phyloP scores from a whole-genome alignment of 495 filamentous ascomycete genomes.

The Hyaloscypha finlandica region DNA sequence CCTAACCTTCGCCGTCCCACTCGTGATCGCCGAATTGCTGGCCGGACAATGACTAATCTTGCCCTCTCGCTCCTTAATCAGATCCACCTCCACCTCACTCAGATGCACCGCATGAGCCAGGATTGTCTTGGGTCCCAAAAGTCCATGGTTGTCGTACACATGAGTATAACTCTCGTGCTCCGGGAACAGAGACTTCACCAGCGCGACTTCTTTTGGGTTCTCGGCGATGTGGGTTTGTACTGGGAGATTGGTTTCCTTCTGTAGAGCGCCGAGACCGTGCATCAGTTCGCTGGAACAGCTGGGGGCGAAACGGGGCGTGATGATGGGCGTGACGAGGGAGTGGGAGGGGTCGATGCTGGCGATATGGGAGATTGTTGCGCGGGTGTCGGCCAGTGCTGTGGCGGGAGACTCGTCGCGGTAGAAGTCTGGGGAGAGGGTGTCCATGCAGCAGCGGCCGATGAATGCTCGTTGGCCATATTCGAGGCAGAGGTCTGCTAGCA shows the following conservation, averaged over 20 bases:
- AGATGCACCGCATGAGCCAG: conserved; percentile 88
- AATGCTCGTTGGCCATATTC: conserved; percentile 81
- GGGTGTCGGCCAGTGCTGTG: conserved; percentile 56
- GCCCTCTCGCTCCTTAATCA: conserved; percentile 60
- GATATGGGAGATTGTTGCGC: conserved; percentile 67
- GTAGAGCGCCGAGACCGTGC: conserved; percentile 61
- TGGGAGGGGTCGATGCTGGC: conserved; percentile 60
- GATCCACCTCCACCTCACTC: conserved; percentile 55
- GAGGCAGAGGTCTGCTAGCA: conserved; percentile 80
- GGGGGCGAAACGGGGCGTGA: conserved; percentile 91
- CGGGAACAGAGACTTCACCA: conserved; percentile 74
- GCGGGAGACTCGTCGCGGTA: conserved; percentile 70
- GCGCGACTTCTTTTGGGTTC: conserved; percentile 68
- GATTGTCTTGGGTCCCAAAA: conserved; percentile 74
- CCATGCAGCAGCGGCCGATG: conserved; percentile 92
- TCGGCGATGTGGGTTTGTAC: conserved; percentile 94
- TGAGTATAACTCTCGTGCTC: conserved; percentile 61
- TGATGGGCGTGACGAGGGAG: conserved; percentile 68
- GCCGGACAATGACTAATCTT: conserved; percentile 86
- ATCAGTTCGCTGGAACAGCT: conserved; percentile 66
- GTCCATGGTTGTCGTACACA: conserved; percentile 73
- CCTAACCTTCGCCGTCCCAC: conserved; percentile 72
- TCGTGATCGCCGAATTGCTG: conserved; percentile 77
- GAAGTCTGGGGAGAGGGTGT: conserved; percentile 68
- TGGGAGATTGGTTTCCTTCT: conserved; percentile 57